These are phyloP conservation scores for Primulina huaijiensis DNA, from an alignment of 257 asterid genomes.

Conservation along the genomic window DNA sequence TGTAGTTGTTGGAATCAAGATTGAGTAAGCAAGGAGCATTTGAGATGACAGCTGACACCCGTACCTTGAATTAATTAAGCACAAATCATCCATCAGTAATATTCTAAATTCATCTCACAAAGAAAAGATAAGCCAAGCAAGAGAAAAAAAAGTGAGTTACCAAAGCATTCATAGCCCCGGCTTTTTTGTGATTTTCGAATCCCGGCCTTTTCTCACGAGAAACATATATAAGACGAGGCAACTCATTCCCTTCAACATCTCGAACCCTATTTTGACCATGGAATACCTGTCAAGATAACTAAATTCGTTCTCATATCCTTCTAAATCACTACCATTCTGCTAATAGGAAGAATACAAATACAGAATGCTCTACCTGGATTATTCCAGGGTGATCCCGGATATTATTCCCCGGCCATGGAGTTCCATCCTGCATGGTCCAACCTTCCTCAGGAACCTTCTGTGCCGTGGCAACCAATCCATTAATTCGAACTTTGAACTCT, in stretches of 20 bases:
- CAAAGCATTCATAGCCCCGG: slow-evolving; percentile 97
- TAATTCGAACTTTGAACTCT: slow-evolving; percentile 78
- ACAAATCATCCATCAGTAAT: slow-evolving; percentile 1
- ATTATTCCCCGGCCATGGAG: slow-evolving; percentile 89
- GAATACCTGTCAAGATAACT: slow-evolving; percentile 50
- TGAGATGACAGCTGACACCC: slow-evolving; percentile 68
- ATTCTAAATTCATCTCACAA: neutral
- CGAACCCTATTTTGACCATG: slow-evolving; percentile 72
- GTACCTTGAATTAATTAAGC: slow-evolving; percentile 35
- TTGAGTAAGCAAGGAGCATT: slow-evolving; percentile 69
- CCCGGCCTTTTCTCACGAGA: slow-evolving; percentile 98
- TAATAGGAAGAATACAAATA: neutral
- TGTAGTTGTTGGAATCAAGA: slow-evolving; percentile 70
- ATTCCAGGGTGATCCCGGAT: slow-evolving; percentile 91
- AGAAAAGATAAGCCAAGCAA: neutral
- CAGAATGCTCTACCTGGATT: slow-evolving; percentile 62
- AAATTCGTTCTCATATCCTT: neutral
- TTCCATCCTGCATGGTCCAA: slow-evolving; percentile 93
- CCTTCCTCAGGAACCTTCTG: slow-evolving; percentile 91
- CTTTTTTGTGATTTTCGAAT: slow-evolving; percentile 81
- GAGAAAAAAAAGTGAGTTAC: slow-evolving; percentile 28
- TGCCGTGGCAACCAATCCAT: slow-evolving; percentile 76
- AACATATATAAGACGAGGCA: slow-evolving; percentile 81
- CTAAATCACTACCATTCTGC: neutral
- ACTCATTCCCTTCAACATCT: slow-evolving; percentile 78